Evolutionary conservation across 257 asterid species (phyloP), one percentile per base, ranked within the genome.

Genomic region (Ajuga chamaepitys): DNA sequence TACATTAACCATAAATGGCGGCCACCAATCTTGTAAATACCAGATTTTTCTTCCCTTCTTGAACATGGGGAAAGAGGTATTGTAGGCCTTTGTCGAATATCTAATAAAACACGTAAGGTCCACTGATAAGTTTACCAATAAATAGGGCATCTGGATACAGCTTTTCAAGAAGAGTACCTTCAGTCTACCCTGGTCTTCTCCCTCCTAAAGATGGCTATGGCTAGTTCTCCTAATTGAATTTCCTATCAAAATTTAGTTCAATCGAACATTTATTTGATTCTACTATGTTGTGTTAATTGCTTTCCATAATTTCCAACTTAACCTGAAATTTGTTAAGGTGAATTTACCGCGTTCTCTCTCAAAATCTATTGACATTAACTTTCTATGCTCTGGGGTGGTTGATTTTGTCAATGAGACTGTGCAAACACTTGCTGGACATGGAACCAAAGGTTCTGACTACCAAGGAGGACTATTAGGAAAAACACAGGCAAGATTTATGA

Each of bases 401-500:
- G 97, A 87, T 82, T 93, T 93, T 78, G 99, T 87, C 18, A 61
- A 84, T 40, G 99, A 93, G 77, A 80, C 78, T 28, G 99, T 93
- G 70, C 70, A 42, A 48, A 93, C 99, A 41, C 87, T 89, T 52
- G 97, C 99, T 72, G 99, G 99, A 79, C 89, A 93, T 77, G 99
- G 99, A 77, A 81, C 80, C 57, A 93, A 93, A 79, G 99, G 99
- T 65, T 87, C 99, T 46, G 97, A 93, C 80, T 93, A 89, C 80
- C 78, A 72, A 78, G 97, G 97, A 46, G 99, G 99, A 65, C 79
- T 88, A 80, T 77, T 85, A 51, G 97, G 97, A 79, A 61, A 75
- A 68, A 63, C 89, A 44, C 98, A 92, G 97, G 98, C 85, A 82
- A 80, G 91, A 70, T 70, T 56, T 42, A 1, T 2, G 16, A 52